Evolutionary conservation across 1,284 basidiomycete genomes (phyloP).

Genomic region (Sphagnurus paluster): DNA sequence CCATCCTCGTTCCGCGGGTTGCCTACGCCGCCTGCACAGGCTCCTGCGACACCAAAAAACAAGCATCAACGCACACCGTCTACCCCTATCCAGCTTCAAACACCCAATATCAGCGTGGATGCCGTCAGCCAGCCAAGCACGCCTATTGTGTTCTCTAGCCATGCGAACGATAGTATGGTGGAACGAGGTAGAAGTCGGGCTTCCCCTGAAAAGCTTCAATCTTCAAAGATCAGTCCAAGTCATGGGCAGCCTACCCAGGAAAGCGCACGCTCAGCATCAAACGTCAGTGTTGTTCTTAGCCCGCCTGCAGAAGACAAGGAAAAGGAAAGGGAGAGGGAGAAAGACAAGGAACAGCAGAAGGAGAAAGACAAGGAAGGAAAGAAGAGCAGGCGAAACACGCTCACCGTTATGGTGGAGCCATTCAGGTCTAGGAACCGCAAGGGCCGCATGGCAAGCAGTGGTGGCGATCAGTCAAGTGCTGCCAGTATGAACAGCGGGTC

Average conservation of each 20-base stretch:
- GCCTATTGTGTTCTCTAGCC: slow-evolving; percentile 26
- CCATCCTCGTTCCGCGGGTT: slow-evolving; percentile 19
- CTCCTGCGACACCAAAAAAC: slow-evolving; percentile 4
- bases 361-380: slow-evolving; percentile 37
- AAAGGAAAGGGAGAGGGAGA: slow-evolving; percentile 7
- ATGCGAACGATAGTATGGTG: slow-evolving; percentile 30
- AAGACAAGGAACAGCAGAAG: slow-evolving; percentile 13
- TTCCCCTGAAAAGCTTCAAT: slow-evolving; percentile 37
- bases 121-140: slow-evolving; percentile 48
- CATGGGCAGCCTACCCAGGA: slow-evolving; percentile 30
- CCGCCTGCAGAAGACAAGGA: slow-evolving; percentile 14
- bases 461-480: slow-evolving; percentile 13
- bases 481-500: not conserved
- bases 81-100: slow-evolving; percentile 8
- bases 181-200: slow-evolving; percentile 37
- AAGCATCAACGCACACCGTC: slow-evolving; percentile 14
- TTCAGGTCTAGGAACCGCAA: slow-evolving; percentile 57
- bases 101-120: slow-evolving; percentile 41
- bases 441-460: slow-evolving; percentile 35
- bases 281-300: slow-evolving; percentile 26
- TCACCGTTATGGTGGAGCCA: slow-evolving; percentile 83
- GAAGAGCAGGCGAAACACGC: slow-evolving; percentile 73
- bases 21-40: slow-evolving; percentile 1
- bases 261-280: slow-evolving; percentile 11
- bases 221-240: slow-evolving; percentile 31